These are phyloP conservation scores for Sophora flavescens DNA, from an alignment of 306 rosid species.

Conservation along the genomic window DNA sequence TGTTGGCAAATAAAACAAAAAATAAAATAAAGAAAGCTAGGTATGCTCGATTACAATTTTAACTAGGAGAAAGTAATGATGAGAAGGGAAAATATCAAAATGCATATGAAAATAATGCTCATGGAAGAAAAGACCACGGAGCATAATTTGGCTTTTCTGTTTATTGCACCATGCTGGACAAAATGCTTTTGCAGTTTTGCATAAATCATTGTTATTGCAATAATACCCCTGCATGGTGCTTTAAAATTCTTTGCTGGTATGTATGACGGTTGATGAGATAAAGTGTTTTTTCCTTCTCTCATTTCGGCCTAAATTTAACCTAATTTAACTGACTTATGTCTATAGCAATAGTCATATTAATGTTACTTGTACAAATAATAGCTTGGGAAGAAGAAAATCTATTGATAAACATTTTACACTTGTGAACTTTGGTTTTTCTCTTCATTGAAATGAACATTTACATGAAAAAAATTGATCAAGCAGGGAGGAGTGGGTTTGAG, in stretches of 20 bases:
- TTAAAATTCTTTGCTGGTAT: constrained; percentile 23
- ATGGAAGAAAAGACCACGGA: constrained; percentile 9
- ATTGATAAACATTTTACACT: constrained; percentile 27
- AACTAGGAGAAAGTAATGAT: constrained; percentile 18
- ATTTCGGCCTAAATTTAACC: constrained; percentile 20
- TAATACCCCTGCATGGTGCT: not conserved
- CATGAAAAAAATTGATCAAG: constrained; percentile 47
- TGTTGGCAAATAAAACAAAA: constrained; percentile 3
- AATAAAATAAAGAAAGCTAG: not conserved
- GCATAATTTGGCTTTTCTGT: constrained; percentile 3
- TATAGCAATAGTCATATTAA: constrained; percentile 18
- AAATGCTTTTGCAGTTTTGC: constrained; percentile 10
- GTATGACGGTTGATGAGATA: not conserved
- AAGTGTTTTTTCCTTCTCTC: not conserved
- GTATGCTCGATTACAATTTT: constrained; percentile 26
- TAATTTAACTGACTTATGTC: not conserved
- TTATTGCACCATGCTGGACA: constrained; percentile 24
- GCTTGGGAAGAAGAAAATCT: constrained; percentile 15
- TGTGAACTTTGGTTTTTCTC: constrained; percentile 19
- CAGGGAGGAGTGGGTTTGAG: constrained; percentile 99
- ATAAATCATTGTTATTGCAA: constrained; percentile 26
- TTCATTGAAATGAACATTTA: constrained; percentile 44
- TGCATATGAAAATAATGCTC: constrained; percentile 9
- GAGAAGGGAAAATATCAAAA: constrained; percentile 6
- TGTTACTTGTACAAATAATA: constrained; percentile 24